phyloP scores from a whole-genome alignment of 2,329 filamentous ascomycete species.

The Pyrenophora seminiperda region DNA sequence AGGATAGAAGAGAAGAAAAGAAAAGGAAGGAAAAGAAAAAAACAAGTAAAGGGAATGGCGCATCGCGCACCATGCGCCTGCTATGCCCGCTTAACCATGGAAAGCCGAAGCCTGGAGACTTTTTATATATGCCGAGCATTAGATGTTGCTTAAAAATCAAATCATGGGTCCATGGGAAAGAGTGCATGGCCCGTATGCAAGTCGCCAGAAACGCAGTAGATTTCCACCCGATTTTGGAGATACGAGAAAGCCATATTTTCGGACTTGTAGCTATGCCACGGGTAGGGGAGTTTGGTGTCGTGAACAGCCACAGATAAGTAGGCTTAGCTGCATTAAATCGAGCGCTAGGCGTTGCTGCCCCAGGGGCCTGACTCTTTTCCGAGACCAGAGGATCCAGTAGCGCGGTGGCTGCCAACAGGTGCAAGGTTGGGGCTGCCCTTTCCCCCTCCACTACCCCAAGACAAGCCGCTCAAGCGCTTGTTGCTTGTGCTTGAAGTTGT shows the following conservation, averaged over 20 bases:
- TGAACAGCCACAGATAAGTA: neutral
- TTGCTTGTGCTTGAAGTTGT: constrained; percentile 43
- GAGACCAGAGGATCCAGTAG: constrained; percentile 26
- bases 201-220: constrained; percentile 11
- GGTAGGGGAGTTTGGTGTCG: neutral
- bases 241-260: constrained; percentile 5
- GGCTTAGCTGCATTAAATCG: neutral
- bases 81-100: neutral
- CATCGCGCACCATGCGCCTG: neutral
- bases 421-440: constrained; percentile 44
- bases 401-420: constrained; percentile 42
- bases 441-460: constrained; percentile 46
- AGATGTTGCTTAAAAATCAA: neutral
- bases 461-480: constrained; percentile 45
- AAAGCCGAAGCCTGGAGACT: constrained; percentile 10
- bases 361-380: constrained; percentile 27
- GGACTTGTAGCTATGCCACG: neutral
- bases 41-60: neutral
- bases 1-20: neutral
- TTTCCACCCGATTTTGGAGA: constrained; percentile 11
- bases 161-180: neutral
- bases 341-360: constrained; percentile 28
- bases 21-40: neutral
- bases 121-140: constrained; percentile 16
- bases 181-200: constrained; percentile 14